Percentiles rank a stretch among this genome's conserved stretches.
Conservation (phyloP, 1,139 yeast genomes). For the Geotrichum europaeum region DNA sequence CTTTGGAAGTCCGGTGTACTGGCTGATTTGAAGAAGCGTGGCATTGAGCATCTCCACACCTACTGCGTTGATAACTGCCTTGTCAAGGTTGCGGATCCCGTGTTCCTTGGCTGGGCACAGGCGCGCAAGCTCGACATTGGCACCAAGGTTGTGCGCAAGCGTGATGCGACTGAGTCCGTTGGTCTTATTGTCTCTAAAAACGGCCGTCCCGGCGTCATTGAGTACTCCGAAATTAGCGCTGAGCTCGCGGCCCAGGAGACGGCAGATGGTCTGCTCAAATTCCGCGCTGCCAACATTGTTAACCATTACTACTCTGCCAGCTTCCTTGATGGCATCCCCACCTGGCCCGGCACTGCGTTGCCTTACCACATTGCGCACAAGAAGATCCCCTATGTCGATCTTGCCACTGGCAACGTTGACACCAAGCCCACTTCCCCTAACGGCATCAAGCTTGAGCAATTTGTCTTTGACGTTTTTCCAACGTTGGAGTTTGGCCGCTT, state of each 20-base stretch:
- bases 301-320: slow-evolving; percentile 90
- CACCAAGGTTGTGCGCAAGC: slow-evolving; percentile 91
- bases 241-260: slow-evolving; percentile 65
- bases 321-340: slow-evolving; percentile 54
- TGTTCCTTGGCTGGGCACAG: slow-evolving; percentile 82
- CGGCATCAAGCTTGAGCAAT: slow-evolving; percentile 93
- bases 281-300: slow-evolving; percentile 95
- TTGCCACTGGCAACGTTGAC: slow-evolving; percentile 41
- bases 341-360: slow-evolving; percentile 63
- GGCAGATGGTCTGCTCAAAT: slow-evolving; percentile 52
- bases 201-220: slow-evolving; percentile 81
- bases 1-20: slow-evolving; percentile 58
- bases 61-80: slow-evolving; percentile 94
- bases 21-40: slow-evolving; percentile 60
- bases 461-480: slow-evolving; percentile 94
- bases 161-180: slow-evolving; percentile 80
- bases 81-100: slow-evolving; percentile 92
- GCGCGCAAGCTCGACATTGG: slow-evolving; percentile 61
- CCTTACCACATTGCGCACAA: slow-evolving; percentile 94
- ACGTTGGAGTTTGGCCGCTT: slow-evolving; percentile 56
- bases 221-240: slow-evolving; percentile 80
- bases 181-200: slow-evolving; percentile 75
- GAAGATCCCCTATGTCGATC: slow-evolving; percentile 64
- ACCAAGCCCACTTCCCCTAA: slow-evolving; percentile 65
- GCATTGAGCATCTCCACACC: slow-evolving; percentile 87